Evolutionary conservation across 2,329 filamentous ascomycete genomes (phyloP), one percentile per base, ranked within the genome.

Genomic region (Colletotrichum sp.): DNA sequence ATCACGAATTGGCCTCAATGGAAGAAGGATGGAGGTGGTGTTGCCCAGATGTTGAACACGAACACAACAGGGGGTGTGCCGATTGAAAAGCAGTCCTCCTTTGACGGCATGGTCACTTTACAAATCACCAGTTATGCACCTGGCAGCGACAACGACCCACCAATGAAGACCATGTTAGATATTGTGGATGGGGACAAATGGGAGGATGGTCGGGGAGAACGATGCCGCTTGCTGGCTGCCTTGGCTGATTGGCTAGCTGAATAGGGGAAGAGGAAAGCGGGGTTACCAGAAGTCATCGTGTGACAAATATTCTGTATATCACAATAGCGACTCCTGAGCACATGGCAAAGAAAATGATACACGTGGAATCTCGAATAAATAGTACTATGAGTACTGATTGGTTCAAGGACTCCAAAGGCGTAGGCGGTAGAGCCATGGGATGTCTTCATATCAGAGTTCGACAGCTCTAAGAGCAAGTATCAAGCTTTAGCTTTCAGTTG

Each of bases 91-190:
- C 10, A 15, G 7, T 28, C 67, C 10, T 36, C 68, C 3, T 75
- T 71, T 36, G 72, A 75, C 32, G 72, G 72, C n/a, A 75, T 75
- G 72, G 68, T 75, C 3, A 65, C 10, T 15, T 60, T 75, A 49
- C 44, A 75, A 4, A 75, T 75, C 21, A 75, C 72, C 5, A 66
- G 68, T 49, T 65, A 65, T 26, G 4, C 44, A 6, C 68, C 72
- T 9, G 68, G 68, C 5, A 68, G 12, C 6, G 44, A n/a, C 5
- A 30, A 9, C 1, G 28, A 13, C 6, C n/a, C 36, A n/a, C 72
- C 72, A 10, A 21, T 75, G 26, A n/a, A 60, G 44, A 34, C 60
- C 12, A 60, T 52, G 12, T 66, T 66, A 6, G 60, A 75, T 1
- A 15, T 75, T 6, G 68, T 49, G 16, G 28, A 75, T 24, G 72